Evolutionary conservation across 148 eudicot species (phyloP).

Genomic region (Mesembryanthemum crystallinum): DNA sequence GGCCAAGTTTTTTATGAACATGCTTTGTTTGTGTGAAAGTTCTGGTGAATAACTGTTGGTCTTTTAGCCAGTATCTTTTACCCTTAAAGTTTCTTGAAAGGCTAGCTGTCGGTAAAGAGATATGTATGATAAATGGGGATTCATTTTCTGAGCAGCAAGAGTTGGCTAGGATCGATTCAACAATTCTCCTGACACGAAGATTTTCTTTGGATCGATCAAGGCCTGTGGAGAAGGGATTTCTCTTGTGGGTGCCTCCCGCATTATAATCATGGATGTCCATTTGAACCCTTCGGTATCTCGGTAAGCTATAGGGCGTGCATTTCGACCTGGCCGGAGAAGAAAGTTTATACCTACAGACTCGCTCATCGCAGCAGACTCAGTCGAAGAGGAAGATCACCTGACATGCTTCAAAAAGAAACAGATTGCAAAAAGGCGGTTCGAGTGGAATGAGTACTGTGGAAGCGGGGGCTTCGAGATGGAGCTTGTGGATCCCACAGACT

Average conservation of each 20-base stretch:
- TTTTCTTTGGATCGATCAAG: slow-evolving; percentile 87
- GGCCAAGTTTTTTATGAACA: slow-evolving; percentile 66
- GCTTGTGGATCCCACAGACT: slow-evolving; percentile 44
- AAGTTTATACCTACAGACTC: slow-evolving; percentile 62
- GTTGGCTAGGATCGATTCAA: slow-evolving; percentile 67
- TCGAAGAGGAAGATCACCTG: slow-evolving; percentile 77
- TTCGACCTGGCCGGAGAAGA: slow-evolving; percentile 81
- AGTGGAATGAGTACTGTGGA: slow-evolving; percentile 66
- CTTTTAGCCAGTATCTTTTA: slow-evolving; percentile 69
- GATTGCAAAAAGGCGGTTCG: slow-evolving; percentile 92
- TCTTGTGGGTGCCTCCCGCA: slow-evolving; percentile 88
- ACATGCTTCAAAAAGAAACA: slow-evolving; percentile 78
- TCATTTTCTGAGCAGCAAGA: slow-evolving; percentile 60
- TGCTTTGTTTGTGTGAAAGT: slow-evolving; percentile 65
- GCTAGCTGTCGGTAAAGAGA: slow-evolving; percentile 53
- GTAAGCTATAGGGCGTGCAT: slow-evolving; percentile 95
- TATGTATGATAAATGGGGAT: slow-evolving; percentile 73
- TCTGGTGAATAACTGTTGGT: slow-evolving; percentile 72
- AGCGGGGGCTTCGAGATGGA: slow-evolving; percentile 52
- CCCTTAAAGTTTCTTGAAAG: slow-evolving; percentile 78
- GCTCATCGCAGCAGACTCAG: slow-evolving; percentile 76
- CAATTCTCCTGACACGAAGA: slow-evolving; percentile 63
- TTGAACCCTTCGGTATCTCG: slow-evolving; percentile 88
- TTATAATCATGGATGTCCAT: slow-evolving; percentile 80
- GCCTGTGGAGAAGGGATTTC: slow-evolving; percentile 98